phyloP scores from a whole-genome alignment of 345 rosid species.

The Euphorbia tirucalli region DNA sequence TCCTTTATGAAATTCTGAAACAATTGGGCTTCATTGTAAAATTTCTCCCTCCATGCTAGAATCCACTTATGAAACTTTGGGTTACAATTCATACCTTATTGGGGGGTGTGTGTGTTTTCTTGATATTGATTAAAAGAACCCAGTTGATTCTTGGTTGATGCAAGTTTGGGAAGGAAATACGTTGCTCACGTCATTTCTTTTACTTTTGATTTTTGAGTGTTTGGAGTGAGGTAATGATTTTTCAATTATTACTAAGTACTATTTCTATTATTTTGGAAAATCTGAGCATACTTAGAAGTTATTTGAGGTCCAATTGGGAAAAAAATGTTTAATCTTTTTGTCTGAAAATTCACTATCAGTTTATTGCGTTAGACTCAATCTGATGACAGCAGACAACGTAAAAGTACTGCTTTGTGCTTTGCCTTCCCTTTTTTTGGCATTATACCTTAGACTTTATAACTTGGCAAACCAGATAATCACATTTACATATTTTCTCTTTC shows the following conservation, averaged over 20 bases:
- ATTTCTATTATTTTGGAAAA: background rate
- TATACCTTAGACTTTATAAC: background rate
- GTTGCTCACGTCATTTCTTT: background rate
- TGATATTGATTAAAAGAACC: background rate
- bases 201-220: background rate
- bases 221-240: background rate
- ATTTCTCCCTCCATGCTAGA: background rate
- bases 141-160: background rate
- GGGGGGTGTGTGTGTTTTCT: background rate
- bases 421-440: background rate
- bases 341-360: background rate
- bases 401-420: background rate
- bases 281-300: background rate
- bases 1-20: background rate
- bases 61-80: background rate
- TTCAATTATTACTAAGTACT: background rate
- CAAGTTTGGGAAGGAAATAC: background rate
- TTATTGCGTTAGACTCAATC: background rate
- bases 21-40: background rate
- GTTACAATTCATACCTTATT: background rate
- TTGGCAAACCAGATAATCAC: conserved; percentile 5
- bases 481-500: conserved; percentile 27
- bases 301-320: background rate
- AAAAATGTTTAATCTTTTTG: background rate
- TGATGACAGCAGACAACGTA: background rate